Conservation (phyloP, 2,329 filamentous ascomycete species). For the Colletotrichum melonis region DNA sequence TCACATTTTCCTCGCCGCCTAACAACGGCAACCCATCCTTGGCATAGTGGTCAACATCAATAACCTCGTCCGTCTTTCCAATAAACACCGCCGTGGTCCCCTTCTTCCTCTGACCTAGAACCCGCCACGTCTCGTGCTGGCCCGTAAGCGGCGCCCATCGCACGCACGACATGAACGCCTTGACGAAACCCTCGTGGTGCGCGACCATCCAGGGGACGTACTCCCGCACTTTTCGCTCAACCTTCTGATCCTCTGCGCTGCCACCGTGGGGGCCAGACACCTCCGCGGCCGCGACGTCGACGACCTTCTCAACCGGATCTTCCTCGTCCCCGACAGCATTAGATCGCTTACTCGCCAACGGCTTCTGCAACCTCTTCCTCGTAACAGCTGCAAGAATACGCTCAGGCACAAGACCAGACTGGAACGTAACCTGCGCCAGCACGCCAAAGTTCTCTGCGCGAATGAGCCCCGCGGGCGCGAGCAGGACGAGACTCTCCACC, state of each 20-base stretch:
- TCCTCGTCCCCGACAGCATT: slow-evolving; percentile 36
- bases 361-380: slow-evolving; percentile 58
- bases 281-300: slow-evolving; percentile 57
- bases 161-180: slow-evolving; percentile 69
- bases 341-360: slow-evolving; percentile 55
- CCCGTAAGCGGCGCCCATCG: slow-evolving; percentile 64
- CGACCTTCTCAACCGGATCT: slow-evolving; percentile 42
- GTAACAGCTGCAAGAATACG: slow-evolving; percentile 61
- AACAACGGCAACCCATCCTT: slow-evolving; percentile 62
- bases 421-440: slow-evolving; percentile 62
- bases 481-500: slow-evolving; percentile 76
- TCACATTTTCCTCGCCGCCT: slow-evolving; percentile 60
- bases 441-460: slow-evolving; percentile 63
- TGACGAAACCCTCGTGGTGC: slow-evolving; percentile 68
- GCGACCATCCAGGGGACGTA: slow-evolving; percentile 70
- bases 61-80: slow-evolving; percentile 62
- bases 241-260: slow-evolving; percentile 38
- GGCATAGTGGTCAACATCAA: slow-evolving; percentile 61
- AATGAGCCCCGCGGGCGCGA: slow-evolving; percentile 84
- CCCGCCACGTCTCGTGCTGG: slow-evolving; percentile 62
- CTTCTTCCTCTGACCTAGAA: slow-evolving; percentile 53
- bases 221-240: slow-evolving; percentile 59
- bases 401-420: slow-evolving; percentile 65
- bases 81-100: slow-evolving; percentile 64
- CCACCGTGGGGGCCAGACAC: slow-evolving; percentile 43